Conservation (phyloP, 108 stramenopile species). For the Fistulifera solaris region DNA sequence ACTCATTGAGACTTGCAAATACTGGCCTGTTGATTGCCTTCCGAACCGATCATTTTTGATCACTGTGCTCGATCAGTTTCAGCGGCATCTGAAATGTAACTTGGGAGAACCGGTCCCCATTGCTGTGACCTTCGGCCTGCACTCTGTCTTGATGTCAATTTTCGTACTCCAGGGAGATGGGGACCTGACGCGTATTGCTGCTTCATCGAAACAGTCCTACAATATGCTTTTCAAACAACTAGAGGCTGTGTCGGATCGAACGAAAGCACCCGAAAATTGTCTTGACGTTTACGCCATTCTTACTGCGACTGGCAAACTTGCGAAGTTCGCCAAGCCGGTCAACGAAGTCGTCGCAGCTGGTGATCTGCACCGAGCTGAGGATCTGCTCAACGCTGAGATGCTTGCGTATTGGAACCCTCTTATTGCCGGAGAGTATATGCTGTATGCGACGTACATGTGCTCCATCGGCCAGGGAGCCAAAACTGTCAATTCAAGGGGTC, state of each 20-base stretch:
- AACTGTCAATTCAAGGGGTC: neutral
- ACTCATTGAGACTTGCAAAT: neutral
- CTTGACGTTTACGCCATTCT: neutral
- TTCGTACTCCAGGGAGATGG: constrained; percentile 8
- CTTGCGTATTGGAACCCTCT: constrained; percentile 6
- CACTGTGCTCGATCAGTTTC: neutral
- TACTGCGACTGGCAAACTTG: neutral
- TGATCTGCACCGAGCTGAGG: too few relatives aligned
- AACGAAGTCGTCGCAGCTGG: neutral
- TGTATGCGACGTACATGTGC: constrained; percentile 3
- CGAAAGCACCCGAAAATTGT: neutral
- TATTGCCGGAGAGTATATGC: neutral
- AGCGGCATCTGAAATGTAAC: neutral
- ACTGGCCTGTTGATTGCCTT: too few relatives aligned
- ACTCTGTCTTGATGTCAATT: constrained; percentile 9
- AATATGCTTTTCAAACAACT: constrained; percentile 6
- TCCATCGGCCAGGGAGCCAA: neutral
- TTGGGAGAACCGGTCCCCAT: constrained; percentile 2
- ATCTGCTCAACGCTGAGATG: neutral
- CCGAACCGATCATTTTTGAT: too few relatives aligned
- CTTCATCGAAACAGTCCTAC: constrained; percentile 2
- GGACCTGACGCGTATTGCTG: neutral
- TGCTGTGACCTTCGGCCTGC: constrained; percentile 7
- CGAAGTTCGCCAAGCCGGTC: neutral
- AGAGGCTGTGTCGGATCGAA: neutral